Conservation (phyloP, 139 green algal genomes). For the Parachlorella kessleri region DNA sequence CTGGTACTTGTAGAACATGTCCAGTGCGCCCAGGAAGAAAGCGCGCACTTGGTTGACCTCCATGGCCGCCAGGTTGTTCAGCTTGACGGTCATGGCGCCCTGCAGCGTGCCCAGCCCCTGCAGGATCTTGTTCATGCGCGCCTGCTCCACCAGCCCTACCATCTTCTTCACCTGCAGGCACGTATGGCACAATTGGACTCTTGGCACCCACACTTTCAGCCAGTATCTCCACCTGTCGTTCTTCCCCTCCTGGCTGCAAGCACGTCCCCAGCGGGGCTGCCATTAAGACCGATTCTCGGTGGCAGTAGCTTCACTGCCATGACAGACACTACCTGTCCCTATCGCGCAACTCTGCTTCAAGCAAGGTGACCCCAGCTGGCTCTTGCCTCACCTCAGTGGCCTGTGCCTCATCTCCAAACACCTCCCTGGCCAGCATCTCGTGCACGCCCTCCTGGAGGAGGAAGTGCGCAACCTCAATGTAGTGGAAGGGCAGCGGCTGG, state of each 20-base stretch:
- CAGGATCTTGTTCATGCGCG: constrained; percentile 82
- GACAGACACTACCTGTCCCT: too few relatives aligned
- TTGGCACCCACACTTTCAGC: too few relatives aligned
- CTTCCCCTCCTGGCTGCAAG: too few relatives aligned
- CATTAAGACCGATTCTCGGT: too few relatives aligned
- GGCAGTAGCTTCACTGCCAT: too few relatives aligned
- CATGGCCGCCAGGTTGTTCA: constrained; percentile 84
- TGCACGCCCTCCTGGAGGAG: constrained; percentile 40
- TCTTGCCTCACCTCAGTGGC: neutral
- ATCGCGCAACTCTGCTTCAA: too few relatives aligned
- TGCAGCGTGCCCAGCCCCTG: constrained; percentile 69
- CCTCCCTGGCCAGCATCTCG: constrained; percentile 38
- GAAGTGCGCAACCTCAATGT: constrained; percentile 59
- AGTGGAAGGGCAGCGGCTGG: constrained; percentile 80
- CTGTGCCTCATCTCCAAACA: constrained; percentile 34
- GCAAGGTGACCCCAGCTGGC: too few relatives aligned
- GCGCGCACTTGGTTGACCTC: constrained; percentile 70
- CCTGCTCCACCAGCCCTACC: constrained; percentile 73
- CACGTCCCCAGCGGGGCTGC: too few relatives aligned
- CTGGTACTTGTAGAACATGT: constrained; percentile 31
- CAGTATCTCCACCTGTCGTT: too few relatives aligned
- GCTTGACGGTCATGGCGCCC: constrained; percentile 77
- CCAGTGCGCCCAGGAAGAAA: constrained; percentile 30
- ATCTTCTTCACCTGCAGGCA: constrained; percentile 59
- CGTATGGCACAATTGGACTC: too few relatives aligned